Conservation (phyloP, 23 red algal genomes). For the Porphyridium purpureum region DNA sequence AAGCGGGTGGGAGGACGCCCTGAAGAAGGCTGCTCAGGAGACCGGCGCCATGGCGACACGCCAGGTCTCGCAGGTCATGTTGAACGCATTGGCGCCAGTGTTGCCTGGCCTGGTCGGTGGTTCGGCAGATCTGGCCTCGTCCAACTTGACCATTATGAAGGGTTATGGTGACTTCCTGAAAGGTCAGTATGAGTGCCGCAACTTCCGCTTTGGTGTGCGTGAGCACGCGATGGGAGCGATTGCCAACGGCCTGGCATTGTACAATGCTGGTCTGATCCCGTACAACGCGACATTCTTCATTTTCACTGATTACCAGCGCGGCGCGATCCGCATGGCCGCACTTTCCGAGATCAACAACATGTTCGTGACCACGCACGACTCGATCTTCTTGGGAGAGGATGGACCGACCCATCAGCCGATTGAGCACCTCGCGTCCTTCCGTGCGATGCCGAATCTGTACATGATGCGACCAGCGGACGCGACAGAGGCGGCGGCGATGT, state of each 20-base stretch:
- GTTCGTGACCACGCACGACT: constrained; percentile 91
- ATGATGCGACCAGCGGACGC: constrained; percentile 63
- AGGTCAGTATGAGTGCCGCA: constrained; percentile 14
- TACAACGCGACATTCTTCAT: constrained; percentile 95
- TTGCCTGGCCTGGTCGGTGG: constrained; percentile 72
- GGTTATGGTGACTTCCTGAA: constrained; percentile 27
- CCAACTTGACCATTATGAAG: constrained; percentile 63
- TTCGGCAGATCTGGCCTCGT: constrained; percentile 74
- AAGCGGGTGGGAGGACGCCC: constrained; percentile 11
- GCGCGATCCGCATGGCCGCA: constrained; percentile 64
- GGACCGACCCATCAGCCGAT: constrained; percentile 93
- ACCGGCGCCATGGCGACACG: constrained; percentile 49
- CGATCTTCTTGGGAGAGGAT: constrained; percentile 76
- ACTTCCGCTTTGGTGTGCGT: constrained; percentile 81
- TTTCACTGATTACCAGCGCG: constrained; percentile 90
- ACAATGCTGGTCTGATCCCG: constrained; percentile 33
- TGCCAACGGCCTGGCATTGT: constrained; percentile 33
- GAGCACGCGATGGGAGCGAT: constrained; percentile 91
- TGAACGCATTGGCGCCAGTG: constrained; percentile 50
- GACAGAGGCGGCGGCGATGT: constrained; percentile 58
- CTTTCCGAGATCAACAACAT: constrained; percentile 48
- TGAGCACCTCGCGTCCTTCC: constrained; percentile 79
- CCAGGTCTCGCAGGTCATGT: constrained; percentile 50
- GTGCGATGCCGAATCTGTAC: constrained; percentile 87
- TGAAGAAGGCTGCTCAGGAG: constrained; percentile 18